Base-by-base conservation (phyloP, 306 rosid species). In the Canavalia gladiata region DNA sequence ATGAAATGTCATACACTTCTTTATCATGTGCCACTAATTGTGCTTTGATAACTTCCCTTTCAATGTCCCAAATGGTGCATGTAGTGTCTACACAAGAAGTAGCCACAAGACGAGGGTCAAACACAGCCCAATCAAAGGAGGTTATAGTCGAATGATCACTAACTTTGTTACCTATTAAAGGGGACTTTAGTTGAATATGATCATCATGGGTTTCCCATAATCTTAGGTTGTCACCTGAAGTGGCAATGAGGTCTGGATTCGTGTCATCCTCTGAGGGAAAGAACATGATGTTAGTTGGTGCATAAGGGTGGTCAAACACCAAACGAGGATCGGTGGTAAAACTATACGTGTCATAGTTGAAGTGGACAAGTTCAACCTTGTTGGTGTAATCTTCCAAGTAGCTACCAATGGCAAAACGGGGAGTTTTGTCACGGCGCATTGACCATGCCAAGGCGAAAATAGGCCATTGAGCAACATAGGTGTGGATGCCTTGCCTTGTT, bases 11-110 rank as follows among this genome's bases (percentile, higher is more conserved):
- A 6, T 82, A 88, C 13, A 91, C 97, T 72, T 91, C 91, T 31
- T 91, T 91, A 66, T 91, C 97, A 30, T 90, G 97, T 8, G 94
- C 97, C 68, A 91, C 97, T 41, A 91, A 30, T 13, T 90, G 92
- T 2, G 90, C 74, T n/a, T 90, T 92, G 55, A 90, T 85, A 18
- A 6, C 49, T 72, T 85, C 94, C 73, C 54, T 90, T 51, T 91
- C 94, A 0, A 90, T 78, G 74, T 90, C 97, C 94, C 97, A 91
- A 58, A 91, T 68, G 1, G 92, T 77, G 71, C 97, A 88, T 0
- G 94, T 90, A 0, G 90, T 90, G 80, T 91, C 97, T 9, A 84
- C 91, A 8, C 91, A 90, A 0, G 89, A 85, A 0, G 92, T 81
- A 1, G 90, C 97, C 1, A 91, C 42, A 0, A 83, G 86, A 0